Percentiles rank a stretch among this genome's conserved stretches.
Evolutionary conservation across 176 grass and related monocot genomes (phyloP).

Genomic region (Oropetium thomaeum): DNA sequence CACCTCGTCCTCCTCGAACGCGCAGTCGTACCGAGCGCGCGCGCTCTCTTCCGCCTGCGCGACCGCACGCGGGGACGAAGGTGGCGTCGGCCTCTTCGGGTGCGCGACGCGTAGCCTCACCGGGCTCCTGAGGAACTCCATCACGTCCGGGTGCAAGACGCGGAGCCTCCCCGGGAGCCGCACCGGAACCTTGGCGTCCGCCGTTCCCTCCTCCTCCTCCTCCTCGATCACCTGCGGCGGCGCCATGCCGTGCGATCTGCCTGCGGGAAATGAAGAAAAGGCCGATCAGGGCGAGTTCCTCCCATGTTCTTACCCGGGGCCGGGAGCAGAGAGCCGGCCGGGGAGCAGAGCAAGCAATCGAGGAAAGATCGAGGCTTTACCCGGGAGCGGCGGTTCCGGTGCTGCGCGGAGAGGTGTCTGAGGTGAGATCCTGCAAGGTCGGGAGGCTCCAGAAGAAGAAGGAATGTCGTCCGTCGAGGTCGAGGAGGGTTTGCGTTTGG

Average conservation of each 20-base stretch:
- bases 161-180: neutral
- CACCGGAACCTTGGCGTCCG: neutral
- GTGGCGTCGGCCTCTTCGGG: neutral
- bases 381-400: neutral
- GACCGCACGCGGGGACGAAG: neutral
- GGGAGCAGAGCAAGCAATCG: neutral
- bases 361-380: neutral
- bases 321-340: neutral
- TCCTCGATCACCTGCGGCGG: neutral
- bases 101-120: neutral
- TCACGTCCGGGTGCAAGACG: slow-evolving; percentile 33
- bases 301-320: neutral
- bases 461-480: too few relatives aligned
- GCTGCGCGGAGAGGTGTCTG: neutral
- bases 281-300: neutral
- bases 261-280: neutral
- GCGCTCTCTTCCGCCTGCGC: neutral
- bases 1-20: slow-evolving; percentile 37
- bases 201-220: neutral
- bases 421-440: neutral
- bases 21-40: slow-evolving; percentile 26
- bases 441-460: neutral
- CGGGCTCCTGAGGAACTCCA: slow-evolving; percentile 19
- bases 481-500: too few relatives aligned
- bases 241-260: slow-evolving; percentile 7